A percentile compares a stretch with the other conserved stretches of the same genome.
Conservation (phyloP, 805 yeast genomes). For the Candida ficus region DNA sequence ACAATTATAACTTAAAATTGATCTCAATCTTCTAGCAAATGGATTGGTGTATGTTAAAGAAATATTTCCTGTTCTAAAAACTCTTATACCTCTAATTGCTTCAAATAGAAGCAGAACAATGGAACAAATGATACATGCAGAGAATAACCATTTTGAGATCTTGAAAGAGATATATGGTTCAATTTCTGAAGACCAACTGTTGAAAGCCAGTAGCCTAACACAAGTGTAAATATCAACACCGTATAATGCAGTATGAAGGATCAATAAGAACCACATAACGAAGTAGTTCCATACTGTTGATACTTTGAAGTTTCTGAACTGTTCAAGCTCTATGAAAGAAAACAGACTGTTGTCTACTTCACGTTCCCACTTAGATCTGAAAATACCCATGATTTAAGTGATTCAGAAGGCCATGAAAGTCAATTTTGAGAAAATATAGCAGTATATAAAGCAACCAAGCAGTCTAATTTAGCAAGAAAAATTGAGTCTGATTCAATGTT, state of each 20-base stretch:
- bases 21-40: constrained; percentile 54
- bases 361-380: constrained; percentile 30
- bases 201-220: constrained; percentile 64
- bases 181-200: constrained; percentile 58
- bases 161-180: constrained; percentile 44
- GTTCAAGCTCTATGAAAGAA: constrained; percentile 41
- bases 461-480: too few species aligned
- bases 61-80: constrained; percentile 57
- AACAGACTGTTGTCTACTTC: constrained; percentile 36
- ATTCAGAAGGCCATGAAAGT: too few species aligned
- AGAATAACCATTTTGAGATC: constrained; percentile 65
- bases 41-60: constrained; percentile 65
- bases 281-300: constrained; percentile 41
- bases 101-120: constrained; percentile 53
- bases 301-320: constrained; percentile 39
- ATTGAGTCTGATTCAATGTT: too few species aligned
- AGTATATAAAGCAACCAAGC: too few species aligned
- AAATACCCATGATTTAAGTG: constrained; percentile 23
- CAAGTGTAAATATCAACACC: constrained; percentile 78
- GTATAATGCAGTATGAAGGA: constrained; percentile 49
- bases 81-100: constrained; percentile 49
- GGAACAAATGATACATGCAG: constrained; percentile 75
- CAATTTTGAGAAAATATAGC: too few species aligned
- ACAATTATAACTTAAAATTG: constrained; percentile 53
- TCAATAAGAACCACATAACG: constrained; percentile 28